Percentiles rank a stretch among this genome's conserved stretches.
phyloP scores from a whole-genome alignment of 768 basidiomycete species.

The Coprinellus micaceus region DNA sequence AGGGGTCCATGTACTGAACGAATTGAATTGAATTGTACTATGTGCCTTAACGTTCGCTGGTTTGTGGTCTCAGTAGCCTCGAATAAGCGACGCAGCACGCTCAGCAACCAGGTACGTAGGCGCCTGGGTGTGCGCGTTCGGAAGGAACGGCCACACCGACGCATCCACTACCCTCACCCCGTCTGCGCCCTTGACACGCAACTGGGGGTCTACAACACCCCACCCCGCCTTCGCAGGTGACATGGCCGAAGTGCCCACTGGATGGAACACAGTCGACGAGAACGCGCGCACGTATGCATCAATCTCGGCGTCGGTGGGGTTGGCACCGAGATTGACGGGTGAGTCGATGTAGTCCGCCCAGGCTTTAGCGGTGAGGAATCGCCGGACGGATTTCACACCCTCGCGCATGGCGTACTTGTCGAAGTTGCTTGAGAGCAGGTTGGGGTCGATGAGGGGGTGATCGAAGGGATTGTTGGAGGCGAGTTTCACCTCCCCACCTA shows the following conservation, averaged over 20 bases:
- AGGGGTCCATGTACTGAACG: too few species aligned
- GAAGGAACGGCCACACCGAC: slow-evolving; percentile 26
- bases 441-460: slow-evolving; percentile 28
- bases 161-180: slow-evolving; percentile 33
- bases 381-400: slow-evolving; percentile 15
- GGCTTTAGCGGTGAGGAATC: slow-evolving; percentile 19
- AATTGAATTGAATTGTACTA: too few species aligned
- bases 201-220: slow-evolving; percentile 29
- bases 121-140: slow-evolving; percentile 31
- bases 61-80: slow-evolving; percentile 2
- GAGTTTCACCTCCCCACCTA: slow-evolving; percentile 18
- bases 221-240: slow-evolving; percentile 15
- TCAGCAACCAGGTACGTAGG: slow-evolving; percentile 34
- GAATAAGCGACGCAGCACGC: slow-evolving; percentile 19
- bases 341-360: slow-evolving; percentile 25
- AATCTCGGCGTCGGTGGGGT: slow-evolving; percentile 14
- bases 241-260: slow-evolving; percentile 24
- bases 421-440: slow-evolving; percentile 31
- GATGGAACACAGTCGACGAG: slow-evolving; percentile 23
- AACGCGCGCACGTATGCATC: slow-evolving; percentile 16
- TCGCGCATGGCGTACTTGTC: slow-evolving; percentile 24
- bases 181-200: slow-evolving; percentile 24
- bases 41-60: too few species aligned
- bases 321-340: slow-evolving; percentile 15
- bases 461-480: slow-evolving; percentile 21